Evolutionary conservation across 1,139 yeast species (phyloP), one percentile per base, ranked within the genome.

Genomic region (Yamadazyma sp.): DNA sequence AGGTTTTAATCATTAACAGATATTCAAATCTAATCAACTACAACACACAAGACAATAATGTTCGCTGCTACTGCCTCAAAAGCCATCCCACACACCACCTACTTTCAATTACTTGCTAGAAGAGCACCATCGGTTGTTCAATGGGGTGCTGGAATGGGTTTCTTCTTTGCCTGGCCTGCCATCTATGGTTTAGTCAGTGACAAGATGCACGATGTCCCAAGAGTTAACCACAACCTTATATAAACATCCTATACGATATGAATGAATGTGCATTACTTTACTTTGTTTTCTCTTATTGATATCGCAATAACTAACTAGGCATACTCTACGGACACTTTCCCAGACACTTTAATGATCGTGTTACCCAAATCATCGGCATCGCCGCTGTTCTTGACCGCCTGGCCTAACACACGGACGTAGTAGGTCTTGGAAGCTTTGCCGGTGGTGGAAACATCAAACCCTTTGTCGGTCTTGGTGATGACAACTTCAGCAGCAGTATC

Each of bases 151-250:
- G 64, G 66, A 11, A 41, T 69, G n/a, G 55, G 50, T 2, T 32
- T 51, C 24, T 62, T 68, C 50, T 59, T 69, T 43, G 64, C 62
- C 17, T 68, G 74, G 73, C 74, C 75, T 14, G 71, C 64, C 42
- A 48, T 55, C 15, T 53, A 38, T 33, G 45, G 57, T 28, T 54
- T 49, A 16, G 46, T 41, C 9, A 51, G 59, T 31, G 64, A 67
- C 48, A 58, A 41, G 33, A 37, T 43, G 24, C 48, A 58, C 44
- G 28, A 58, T 34, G 73, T 57, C 23, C 73, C 71, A 12, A 47
- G 49, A 14, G 60, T 49, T 33, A 61, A 62, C 48, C 14, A 15
- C 20, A 29, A 39, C 18, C 17, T 36, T 11, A 38, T 38, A 20
- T 38, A 38, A 27, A 7, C n/a, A n/a, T n/a, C n/a, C n/a, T n/a